These are phyloP conservation scores for Calonectria montana DNA, from an alignment of 2,329 filamentous ascomycete species.

Conservation along the genomic window DNA sequence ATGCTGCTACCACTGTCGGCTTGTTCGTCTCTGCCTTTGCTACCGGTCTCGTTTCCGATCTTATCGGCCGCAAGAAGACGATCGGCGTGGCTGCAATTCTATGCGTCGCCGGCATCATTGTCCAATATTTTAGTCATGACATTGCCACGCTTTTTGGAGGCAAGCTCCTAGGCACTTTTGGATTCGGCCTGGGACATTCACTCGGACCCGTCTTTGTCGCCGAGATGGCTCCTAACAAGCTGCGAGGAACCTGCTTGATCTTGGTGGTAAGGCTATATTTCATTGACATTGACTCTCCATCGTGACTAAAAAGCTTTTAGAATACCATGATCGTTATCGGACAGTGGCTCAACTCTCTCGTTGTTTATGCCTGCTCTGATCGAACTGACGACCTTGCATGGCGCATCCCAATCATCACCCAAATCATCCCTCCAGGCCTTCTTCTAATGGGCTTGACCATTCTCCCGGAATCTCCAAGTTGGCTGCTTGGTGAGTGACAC, in stretches of 20 bases:
- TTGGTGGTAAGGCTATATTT: conserved; percentile 31
- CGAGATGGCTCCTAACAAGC: conserved; percentile 44
- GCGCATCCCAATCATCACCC: conserved; percentile 59
- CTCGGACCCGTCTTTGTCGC: conserved; percentile 47
- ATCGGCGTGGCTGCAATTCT: conserved; percentile 36
- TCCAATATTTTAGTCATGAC: conserved; percentile 39
- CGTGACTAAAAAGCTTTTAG: background rate
- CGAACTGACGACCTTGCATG: conserved; percentile 47
- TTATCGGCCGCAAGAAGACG: conserved; percentile 41
- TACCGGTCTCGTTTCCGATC: conserved; percentile 40
- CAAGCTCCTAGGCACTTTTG: conserved; percentile 42
- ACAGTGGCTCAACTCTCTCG: conserved; percentile 41
- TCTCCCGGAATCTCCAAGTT: conserved; percentile 60
- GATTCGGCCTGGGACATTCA: conserved; percentile 46
- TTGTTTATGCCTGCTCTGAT: conserved; percentile 35
- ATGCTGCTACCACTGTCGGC: conserved; percentile 44
- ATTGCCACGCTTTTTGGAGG: conserved; percentile 44
- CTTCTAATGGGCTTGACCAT: conserved; percentile 50
- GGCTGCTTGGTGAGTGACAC: conserved; percentile 40
- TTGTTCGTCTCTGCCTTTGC: conserved; percentile 44
- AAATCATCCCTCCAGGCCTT: conserved; percentile 55
- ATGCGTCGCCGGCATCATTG: conserved; percentile 38
- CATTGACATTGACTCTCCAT: background rate
- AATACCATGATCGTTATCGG: conserved; percentile 50
- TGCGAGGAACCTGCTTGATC: conserved; percentile 45